Percentiles rank a stretch among this genome's conserved stretches.
Conservation (phyloP, 2,329 filamentous ascomycete species). For the Exserohilum rostratum region DNA sequence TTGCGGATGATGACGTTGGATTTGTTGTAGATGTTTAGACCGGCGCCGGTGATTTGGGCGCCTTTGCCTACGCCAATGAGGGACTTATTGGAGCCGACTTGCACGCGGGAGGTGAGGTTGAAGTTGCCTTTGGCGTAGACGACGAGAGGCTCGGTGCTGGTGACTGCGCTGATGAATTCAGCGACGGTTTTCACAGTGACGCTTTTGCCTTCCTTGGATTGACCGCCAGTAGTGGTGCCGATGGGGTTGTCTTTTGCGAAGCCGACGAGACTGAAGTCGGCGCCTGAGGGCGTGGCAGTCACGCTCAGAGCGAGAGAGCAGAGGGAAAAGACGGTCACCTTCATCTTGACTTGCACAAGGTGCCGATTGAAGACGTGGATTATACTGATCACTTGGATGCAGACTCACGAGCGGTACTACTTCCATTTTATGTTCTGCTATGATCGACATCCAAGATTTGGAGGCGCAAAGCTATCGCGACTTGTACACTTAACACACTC, state of each 20-base stretch:
- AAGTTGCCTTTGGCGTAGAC: conserved; percentile 55
- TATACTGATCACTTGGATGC: not conserved
- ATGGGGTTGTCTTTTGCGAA: conserved; percentile 45
- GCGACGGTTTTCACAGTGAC: conserved; percentile 37
- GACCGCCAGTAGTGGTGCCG: conserved; percentile 42
- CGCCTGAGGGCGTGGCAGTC: conserved; percentile 25
- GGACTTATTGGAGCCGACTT: conserved; percentile 54
- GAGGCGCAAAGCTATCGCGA: not conserved
- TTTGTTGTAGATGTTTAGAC: conserved; percentile 59
- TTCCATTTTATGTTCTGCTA: conserved; percentile 3
- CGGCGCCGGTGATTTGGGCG: conserved; percentile 52
- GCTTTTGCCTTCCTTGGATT: conserved; percentile 33
- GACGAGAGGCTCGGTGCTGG: conserved; percentile 36
- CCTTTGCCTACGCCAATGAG: conserved; percentile 50
- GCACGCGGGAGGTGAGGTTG: conserved; percentile 51
- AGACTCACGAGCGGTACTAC: not conserved
- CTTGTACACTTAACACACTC: not conserved
- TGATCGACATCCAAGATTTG: not conserved
- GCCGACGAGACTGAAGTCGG: conserved; percentile 38
- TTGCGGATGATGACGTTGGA: conserved; percentile 69
- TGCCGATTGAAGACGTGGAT: not conserved
- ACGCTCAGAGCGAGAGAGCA: conserved; percentile 23
- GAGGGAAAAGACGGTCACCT: conserved; percentile 31
- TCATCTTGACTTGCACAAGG: conserved; percentile 25
- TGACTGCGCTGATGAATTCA: conserved; percentile 36